Base-by-base conservation (phyloP, 345 rosid genomes). In the Isatis tinctoria region DNA sequence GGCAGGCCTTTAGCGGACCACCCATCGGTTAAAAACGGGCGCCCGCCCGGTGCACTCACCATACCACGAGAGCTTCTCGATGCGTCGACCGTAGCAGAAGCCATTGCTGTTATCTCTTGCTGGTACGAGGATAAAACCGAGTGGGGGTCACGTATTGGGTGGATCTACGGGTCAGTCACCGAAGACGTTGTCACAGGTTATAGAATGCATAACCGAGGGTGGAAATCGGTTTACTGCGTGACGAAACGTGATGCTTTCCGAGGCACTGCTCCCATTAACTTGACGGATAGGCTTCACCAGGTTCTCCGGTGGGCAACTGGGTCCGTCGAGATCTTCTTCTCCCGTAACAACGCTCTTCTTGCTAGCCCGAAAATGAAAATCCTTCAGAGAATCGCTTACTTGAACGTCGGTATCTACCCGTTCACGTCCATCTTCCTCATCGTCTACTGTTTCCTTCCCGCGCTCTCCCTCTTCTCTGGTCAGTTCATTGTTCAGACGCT, bases 101-200 rank as follows among this genome's bases (percentile, higher is more conserved):
- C 98, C 36, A 92, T 94, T 52, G 91, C 93, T 65, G 98, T 94
- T 54, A 92, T 94, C 74, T 94, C 98, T 28, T 94, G 98, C 81
- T 94, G 98, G 98, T 94, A 94, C 30, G 97, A 94, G 80, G 98
- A 94, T 70, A 94, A 94, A 83, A 94, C 98, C 2, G 97, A 92
- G 80, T 94, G 98, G 98, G 98, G 98, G n/a, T 77, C 82, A 0
- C 91, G 98, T n/a, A 83, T 90, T 10, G 97, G 98, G 10, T 94
- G 98, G 98, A 94, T 94, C 77, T 94, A 94, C 56, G 98, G 98
- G 44, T 94, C 98, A n/a, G 97, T 94, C 26, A 94, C 98, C 0
- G 98, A 94, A 82, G 98, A 94, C 69, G 98, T 94, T 36, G 98
- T 94, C 79, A 94, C 98, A 1, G 98, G 98, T 24, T 94, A 94